These are phyloP conservation scores for Stipa capillata DNA, from an alignment of 176 grass and related monocot genomes.

Conservation along the genomic window DNA sequence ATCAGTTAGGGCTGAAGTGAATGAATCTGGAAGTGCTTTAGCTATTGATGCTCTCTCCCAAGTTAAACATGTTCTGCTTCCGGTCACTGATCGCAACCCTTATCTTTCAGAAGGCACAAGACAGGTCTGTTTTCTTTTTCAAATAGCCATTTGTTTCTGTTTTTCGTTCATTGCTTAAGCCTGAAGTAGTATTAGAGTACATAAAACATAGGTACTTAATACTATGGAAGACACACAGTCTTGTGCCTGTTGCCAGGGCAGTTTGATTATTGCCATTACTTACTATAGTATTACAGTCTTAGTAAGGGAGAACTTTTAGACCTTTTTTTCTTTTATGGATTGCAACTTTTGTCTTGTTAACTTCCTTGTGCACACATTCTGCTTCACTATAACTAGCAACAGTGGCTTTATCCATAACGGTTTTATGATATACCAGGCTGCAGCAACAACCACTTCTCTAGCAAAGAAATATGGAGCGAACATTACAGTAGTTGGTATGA, in stretches of 20 bases:
- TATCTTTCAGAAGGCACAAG: constrained; percentile 97
- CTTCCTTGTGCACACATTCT: not conserved
- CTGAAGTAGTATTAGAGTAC: too few species aligned
- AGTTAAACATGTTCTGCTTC: constrained; percentile 91
- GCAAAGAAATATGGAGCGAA: constrained; percentile 94
- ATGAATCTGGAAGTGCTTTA: constrained; percentile 56
- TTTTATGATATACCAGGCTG: constrained; percentile 53
- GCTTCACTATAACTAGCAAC: not conserved
- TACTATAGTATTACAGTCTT: not conserved
- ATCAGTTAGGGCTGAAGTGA: constrained; percentile 71
- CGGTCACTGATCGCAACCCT: constrained; percentile 80
- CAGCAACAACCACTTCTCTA: constrained; percentile 75
- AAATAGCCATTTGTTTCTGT: not conserved
- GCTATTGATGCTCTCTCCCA: constrained; percentile 64
- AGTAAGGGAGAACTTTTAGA: not conserved
- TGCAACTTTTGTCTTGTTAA: not conserved
- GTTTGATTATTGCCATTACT: not conserved
- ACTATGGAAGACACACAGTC: not conserved
- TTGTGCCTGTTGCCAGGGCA: not conserved
- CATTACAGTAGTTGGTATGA: constrained; percentile 92
- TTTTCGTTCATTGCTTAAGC: not conserved
- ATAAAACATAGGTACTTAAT: not conserved
- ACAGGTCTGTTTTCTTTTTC: constrained; percentile 48
- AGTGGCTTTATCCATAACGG: not conserved
- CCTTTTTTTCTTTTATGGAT: not conserved